Base-by-base conservation (phyloP, 1,284 basidiomycete species). In the Naganishia albida region DNA sequence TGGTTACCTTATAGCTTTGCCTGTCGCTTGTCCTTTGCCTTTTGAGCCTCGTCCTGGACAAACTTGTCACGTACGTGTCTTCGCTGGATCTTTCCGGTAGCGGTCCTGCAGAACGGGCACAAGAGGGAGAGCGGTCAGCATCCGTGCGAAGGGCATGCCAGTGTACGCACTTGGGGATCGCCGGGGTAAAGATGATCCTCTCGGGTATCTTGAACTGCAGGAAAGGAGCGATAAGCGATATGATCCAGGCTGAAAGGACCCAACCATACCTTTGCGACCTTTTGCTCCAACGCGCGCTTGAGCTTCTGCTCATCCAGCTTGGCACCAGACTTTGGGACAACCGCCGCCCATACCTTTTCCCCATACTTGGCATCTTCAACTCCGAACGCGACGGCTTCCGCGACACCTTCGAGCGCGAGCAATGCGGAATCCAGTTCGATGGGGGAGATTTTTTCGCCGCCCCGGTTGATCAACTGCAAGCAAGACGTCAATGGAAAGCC, bases 381-480 rank as follows among this genome's bases (percentile, higher is more conserved):
- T 3, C 75, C 75, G 62, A 77, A 77, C 42, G 68, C 69, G 16
- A 84, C 78, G 66, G 84, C 84, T 52, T 87, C 86, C 18, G 72
- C 72, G 18, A 87, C 81, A 34, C 81, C 83, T 1, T 75, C 68
- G n/a, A 84, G 73, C 1, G 74, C 71, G 3, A 80, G 74, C 15
- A 88, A 71, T 0, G 83, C 82, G 0, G 76, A 73, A 68, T 84
- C 81, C 18, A 87, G 76, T 75, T 88, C 86, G 68, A 87, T 84
- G 1, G 87, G 87, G 7, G 84, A 85, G 66, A 87, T 84, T 68
- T 87, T 87, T 73, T 88, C 86, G 2, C 86, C 86, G 15, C 85
- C 85, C 67, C 83, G 82, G 72, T 85, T 85, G 73, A 85, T 85
- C 66, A 85, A 83, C 62, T 67, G 57, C 15, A 1, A 18, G 18